These are phyloP conservation scores for Thinopyrum elongatum DNA, from an alignment of 176 grass and related monocot species.

Conservation along the genomic window DNA sequence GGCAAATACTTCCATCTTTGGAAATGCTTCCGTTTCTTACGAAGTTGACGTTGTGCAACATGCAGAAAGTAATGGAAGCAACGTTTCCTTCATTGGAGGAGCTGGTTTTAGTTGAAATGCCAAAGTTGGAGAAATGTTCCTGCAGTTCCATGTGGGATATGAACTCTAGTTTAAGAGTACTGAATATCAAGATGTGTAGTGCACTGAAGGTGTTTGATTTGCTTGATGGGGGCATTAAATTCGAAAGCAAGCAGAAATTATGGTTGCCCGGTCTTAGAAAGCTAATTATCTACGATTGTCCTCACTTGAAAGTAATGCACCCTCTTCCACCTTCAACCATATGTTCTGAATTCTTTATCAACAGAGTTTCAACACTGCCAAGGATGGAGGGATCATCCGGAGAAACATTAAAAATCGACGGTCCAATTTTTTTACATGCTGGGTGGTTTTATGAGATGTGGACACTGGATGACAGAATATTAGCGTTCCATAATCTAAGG, in stretches of 20 bases:
- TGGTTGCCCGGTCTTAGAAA: not conserved
- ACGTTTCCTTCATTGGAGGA: slow-evolving; percentile 28
- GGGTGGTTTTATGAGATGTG: not conserved
- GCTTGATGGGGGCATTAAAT: not conserved
- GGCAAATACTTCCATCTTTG: slow-evolving; percentile 8
- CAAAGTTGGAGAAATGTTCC: not conserved
- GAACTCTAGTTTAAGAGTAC: slow-evolving; percentile 24
- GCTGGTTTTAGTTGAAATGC: slow-evolving; percentile 10
- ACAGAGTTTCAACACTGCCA: not conserved
- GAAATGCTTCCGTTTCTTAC: not conserved
- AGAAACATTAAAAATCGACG: not conserved
- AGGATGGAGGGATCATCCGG: not conserved
- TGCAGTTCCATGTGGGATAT: not conserved
- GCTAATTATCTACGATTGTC: not conserved
- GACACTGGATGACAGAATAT: not conserved
- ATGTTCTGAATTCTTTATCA: not conserved
- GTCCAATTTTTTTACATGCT: too few relatives aligned
- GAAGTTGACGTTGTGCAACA: not conserved
- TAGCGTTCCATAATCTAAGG: slow-evolving; percentile 2
- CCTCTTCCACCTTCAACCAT: slow-evolving; percentile 19
- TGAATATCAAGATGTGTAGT: not conserved
- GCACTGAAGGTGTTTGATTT: not conserved
- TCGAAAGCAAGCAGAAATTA: not conserved
- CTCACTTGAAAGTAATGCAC: not conserved
- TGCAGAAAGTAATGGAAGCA: not conserved